Base-by-base conservation (phyloP, 1,139 yeast genomes). In the Yamadazyma dushanensis region DNA sequence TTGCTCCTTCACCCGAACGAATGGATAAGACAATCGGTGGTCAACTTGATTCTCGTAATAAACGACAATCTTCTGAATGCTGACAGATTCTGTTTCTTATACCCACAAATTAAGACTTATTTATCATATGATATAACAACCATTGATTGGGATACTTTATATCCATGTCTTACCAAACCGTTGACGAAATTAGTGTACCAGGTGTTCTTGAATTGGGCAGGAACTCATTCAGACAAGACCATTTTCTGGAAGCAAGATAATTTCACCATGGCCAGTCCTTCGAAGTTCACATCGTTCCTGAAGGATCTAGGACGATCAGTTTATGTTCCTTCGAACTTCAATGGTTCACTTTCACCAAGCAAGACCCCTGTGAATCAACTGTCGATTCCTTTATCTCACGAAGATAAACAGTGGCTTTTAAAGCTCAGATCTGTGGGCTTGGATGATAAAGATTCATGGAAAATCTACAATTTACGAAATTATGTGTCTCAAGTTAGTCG, bases 1-100 rank as follows among this genome's bases (percentile, higher is more conserved):
- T 53, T 70, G 8, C 55, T 84, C 1, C 58, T 92, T 8, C 97
- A 89, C 53, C 98, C 98, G 0, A 89, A 89, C 56, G 83, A 80
- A 39, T 83, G 95, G 83, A 82, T 92, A 7, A 65, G 96, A 30
- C 87, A 84, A 42, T 75, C 85, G 3, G 78, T 84, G 0, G 54
- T 89, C 25, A 62, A 71, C 3, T 66, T 89, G 34, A 66, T 89
- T 1, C 65, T 84, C 1, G 73, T 84, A 0, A 73, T 85, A 3
- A 78, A 86, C 2, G 67, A 69, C 2, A 80, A 80, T 50, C 59
- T 89, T 29, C 69, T 82, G 11, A 72, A 80, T 21, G 95, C 97
- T 0, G 97, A 92, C 50, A 62, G 78, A 8, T 86, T 84, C 48
- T 90, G 97, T 52, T 73, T 88, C 53, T 61, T 90, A 15, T 83